Conservation (phyloP, 2,329 filamentous ascomycete species). For the Arthrobotrys pseudoclavata region DNA sequence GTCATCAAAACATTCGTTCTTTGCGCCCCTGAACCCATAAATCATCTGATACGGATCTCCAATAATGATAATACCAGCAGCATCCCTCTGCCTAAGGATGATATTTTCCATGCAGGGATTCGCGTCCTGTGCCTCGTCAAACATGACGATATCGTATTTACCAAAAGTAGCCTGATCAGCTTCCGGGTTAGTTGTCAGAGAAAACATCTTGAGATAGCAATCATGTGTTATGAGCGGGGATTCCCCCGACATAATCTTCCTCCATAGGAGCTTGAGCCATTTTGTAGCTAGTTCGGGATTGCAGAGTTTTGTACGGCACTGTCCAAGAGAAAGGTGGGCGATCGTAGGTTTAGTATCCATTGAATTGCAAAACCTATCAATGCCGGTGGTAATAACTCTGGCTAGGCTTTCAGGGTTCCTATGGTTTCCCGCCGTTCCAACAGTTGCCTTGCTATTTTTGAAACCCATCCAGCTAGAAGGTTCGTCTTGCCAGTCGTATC, state of each 20-base stretch:
- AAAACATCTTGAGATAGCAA: conserved; percentile 62
- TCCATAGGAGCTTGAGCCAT: conserved; percentile 58
- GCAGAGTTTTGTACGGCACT: conserved; percentile 53
- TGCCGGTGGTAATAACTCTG: conserved; percentile 42
- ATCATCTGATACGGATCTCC: conserved; percentile 63
- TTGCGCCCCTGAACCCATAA: conserved; percentile 61
- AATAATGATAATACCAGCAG: conserved; percentile 60
- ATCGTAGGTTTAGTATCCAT: conserved; percentile 34
- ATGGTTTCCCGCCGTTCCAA: conserved; percentile 33
- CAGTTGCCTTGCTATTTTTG: neutral
- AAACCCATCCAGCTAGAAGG: conserved; percentile 1
- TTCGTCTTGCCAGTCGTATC: conserved; percentile 42
- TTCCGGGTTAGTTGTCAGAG: conserved; percentile 28
- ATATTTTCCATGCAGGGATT: conserved; percentile 61
- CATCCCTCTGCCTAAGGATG: conserved; percentile 61
- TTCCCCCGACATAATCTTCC: conserved; percentile 42
- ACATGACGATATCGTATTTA: conserved; percentile 61
- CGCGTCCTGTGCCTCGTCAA: conserved; percentile 62
- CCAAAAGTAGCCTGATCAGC: conserved; percentile 60
- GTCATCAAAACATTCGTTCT: conserved; percentile 62
- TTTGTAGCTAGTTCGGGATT: conserved; percentile 46
- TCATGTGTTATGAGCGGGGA: conserved; percentile 59
- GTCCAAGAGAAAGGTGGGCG: conserved; percentile 35
- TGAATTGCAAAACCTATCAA: conserved; percentile 55
- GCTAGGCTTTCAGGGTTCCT: conserved; percentile 53